Evolutionary conservation across 225 moss, liverwort and hornwort species (phyloP), one percentile per base, ranked within the genome.

Genomic region (Bryoerythrophyllum caledonicum): DNA sequence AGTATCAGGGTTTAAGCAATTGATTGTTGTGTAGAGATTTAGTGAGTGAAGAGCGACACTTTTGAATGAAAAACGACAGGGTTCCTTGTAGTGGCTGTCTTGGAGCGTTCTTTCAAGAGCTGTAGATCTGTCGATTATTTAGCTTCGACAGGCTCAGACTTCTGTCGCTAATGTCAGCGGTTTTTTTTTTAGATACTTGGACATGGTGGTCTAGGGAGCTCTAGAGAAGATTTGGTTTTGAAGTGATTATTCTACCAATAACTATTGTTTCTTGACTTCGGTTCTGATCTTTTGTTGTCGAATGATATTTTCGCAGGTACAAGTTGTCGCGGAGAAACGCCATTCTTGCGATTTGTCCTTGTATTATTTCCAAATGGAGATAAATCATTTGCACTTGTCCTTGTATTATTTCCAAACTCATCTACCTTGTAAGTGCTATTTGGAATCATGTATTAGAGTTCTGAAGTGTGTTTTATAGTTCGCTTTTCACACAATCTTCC

Each of bases 361-460:
- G n/a, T n/a, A n/a, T n/a, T n/a, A n/a, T n/a, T n/a, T n/a, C n/a
- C n/a, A n/a, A n/a, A n/a, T 0, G 97, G 92, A 30, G 90, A 91
- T 34, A 94, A 90, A 84, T n/a, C n/a, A n/a, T n/a, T n/a, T n/a
- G n/a, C 97, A 99, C 63, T 57, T 95, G 34, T 91, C 95, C 8
- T 78, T 99, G 97, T 93, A 86, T 55, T 83, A 71, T 10, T 9
- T 13, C 28, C 23, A 17, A 60, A 16, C 1, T 55, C 6, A 53
- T 25, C 19, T 27, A 3, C 7, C 23, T 23, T 57, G 10, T 23
- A 32, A 55, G 24, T 60, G n/a, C n/a, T 30, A 2, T 72, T 11
- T 13, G 17, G 0, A n/a, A 13, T 11, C 14, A 6, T 59, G 25
- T 44, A 4, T 12, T 40, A 48, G 10, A 24, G 11, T 63, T 17